Percentiles rank a stretch among this genome's conserved stretches.
Conservation (phyloP, 1,139 yeast species). For the Yamadazyma mexicana region DNA sequence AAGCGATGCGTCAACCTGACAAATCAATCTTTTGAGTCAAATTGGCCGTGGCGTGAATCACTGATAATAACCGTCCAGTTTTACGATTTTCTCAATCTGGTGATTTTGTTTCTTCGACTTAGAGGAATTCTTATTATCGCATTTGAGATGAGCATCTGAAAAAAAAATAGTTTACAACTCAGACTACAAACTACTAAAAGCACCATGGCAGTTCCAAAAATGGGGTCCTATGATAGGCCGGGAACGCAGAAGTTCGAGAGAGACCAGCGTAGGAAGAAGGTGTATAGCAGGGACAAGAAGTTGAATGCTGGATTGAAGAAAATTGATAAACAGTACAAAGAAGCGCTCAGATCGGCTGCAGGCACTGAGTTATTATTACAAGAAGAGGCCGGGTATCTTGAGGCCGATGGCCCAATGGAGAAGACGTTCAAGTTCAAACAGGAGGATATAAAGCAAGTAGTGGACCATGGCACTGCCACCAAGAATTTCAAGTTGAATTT, state of each 20-base stretch:
- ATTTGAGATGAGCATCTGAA: conserved; percentile 2
- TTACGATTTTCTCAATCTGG: background rate
- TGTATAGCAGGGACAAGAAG: conserved; percentile 54
- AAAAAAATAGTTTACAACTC: conserved; percentile 1
- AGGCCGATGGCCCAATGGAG: conserved; percentile 87
- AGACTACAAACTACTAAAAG: too few species aligned
- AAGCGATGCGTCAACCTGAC: background rate
- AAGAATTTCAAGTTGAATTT: conserved; percentile 76
- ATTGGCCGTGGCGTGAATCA: too few species aligned
- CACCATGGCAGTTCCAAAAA: conserved; percentile 16
- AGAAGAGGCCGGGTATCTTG: conserved; percentile 82
- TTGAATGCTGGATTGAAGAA: conserved; percentile 64
- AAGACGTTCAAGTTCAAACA: conserved; percentile 84
- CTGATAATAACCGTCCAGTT: too few species aligned
- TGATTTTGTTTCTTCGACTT: too few species aligned
- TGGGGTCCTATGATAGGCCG: conserved; percentile 22
- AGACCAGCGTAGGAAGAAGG: conserved; percentile 18
- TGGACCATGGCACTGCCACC: conserved; percentile 72
- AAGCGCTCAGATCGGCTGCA: conserved; percentile 79
- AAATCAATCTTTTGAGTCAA: too few species aligned
- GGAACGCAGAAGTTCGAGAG: conserved; percentile 21
- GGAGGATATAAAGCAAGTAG: conserved; percentile 73
- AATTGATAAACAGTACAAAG: conserved; percentile 71
- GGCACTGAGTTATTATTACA: conserved; percentile 82
- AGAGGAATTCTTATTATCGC: background rate